Evolutionary conservation across 78 protist species (phyloP), one percentile per base, ranked within the genome.

Genomic region (Dictyostelium discoideum): DNA sequence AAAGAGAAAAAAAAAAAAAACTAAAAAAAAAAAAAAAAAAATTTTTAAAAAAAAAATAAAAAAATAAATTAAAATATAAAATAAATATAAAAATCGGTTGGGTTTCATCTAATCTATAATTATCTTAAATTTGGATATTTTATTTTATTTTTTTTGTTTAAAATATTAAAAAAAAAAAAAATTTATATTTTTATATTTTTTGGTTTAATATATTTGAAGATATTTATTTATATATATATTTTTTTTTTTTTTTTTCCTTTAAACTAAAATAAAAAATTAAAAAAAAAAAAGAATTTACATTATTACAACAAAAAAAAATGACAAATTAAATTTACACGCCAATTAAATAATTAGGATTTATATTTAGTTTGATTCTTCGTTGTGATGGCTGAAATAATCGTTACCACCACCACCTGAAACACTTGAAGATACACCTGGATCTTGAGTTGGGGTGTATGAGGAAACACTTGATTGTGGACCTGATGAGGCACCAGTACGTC

Each of bases 331-430:
- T 26, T 26, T 26, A 69, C 39, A 26, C 77, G 37, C 26, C 37
- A 22, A 69, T 26, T 26, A 13, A 24, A 69, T 13, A 13, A 69
- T 22, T 69, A 26, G 26, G 37, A 69, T 69, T 24, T 73, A 32
- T n/a, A 74, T 74, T 74, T 74, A 74, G 80, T 74, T 74, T 26
- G 32, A 18, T 37, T 74, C 24, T 22, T 92, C 96, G 63, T 92
- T 92, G 90, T 92, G 88, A 84, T 85, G 92, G 8, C 69, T 32
- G 85, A 92, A 92, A 29, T 85, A 92, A 48, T 92, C 96, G 44
- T 57, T 76, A 80, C 92, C 92, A 79, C 92, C 96, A 73, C 90
- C 90, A 80, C 96, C 96, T 26, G 96, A 92, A 24, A 92, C 96
- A 37, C 87, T 13, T 16, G 32, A 4, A 4, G 29, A 24, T 13